Evolutionary conservation across 2,329 filamentous ascomycete species (phyloP), one percentile per base, ranked within the genome.

Genomic region (Neodidymelliopsis sp.): DNA sequence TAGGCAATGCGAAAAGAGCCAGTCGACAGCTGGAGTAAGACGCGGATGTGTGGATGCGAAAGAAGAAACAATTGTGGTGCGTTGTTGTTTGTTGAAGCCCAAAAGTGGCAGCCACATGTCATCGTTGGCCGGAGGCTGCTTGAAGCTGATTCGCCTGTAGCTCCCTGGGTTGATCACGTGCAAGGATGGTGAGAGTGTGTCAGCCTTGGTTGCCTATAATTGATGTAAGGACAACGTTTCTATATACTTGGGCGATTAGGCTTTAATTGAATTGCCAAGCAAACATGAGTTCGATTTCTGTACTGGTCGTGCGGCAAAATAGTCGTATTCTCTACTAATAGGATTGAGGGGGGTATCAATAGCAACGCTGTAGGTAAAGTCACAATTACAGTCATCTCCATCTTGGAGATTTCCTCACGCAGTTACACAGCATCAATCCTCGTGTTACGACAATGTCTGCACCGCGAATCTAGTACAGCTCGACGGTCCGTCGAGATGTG

Each of bases 401-500:
- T 6, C 23, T 25, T 16, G 34, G 10, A 19, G 12, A 22, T 16
- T 13, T 19, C 6, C 11, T 27, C 16, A 10, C 19, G 20, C 24
- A 8, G 4, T 16, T 6, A 19, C 20, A 27, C 10, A 4, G n/a
- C 30, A 28, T 18, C 8, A 11, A 13, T 12, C 13, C 18, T 25
- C 22, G 19, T n/a, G 19, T 6, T 24, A 6, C 2, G 28, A 25
- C n/a, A 5, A 23, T 15, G 10, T n/a, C 20, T 18, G 16, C 8
- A 37, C 16, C 10, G 11, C 24, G 16, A 11, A 13, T 16, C 57
- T 53, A 71, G 41, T 72, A 71, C 67, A 71, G 67, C 33, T 71
- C 67, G 6, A 68, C 53, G 4, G 67, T 71, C 12, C 70, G 57
- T 30, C 70, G 59, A 8, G 65, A 66, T 6, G 68, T 72, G 34